Conservation (phyloP, 164 flowering plant species). For the Stephania japonica region DNA sequence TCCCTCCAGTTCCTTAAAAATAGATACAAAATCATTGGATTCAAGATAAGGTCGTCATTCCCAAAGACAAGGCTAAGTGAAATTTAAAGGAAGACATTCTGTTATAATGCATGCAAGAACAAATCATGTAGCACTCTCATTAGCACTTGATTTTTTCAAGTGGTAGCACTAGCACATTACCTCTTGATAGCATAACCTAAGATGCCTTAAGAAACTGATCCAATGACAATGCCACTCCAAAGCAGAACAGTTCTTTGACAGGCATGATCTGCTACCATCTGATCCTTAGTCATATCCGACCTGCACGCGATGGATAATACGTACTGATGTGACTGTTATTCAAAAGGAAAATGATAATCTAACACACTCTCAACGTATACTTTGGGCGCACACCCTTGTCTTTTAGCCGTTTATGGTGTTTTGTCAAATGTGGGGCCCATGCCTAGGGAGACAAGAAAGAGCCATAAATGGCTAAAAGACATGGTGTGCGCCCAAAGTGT, state of each 20-base stretch:
- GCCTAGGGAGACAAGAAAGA: no score
- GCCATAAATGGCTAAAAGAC: no score
- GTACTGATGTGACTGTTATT: no score
- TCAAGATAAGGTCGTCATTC: not conserved
- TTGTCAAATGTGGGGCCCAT: no score
- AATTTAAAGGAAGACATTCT: no score
- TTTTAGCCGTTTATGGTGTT: no score
- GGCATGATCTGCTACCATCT: constrained; percentile 55
- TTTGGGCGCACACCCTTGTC: no score
- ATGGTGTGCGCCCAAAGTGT: no score
- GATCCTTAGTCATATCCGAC: constrained; percentile 62
- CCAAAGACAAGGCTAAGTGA: not conserved
- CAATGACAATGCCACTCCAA: constrained; percentile 61
- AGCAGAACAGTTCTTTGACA: constrained; percentile 40
- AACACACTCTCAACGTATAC: no score
- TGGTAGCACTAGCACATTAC: constrained; percentile 25
- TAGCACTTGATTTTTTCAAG: not conserved
- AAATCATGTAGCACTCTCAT: not conserved
- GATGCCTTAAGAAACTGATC: constrained; percentile 58
- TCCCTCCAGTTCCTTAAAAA: not conserved
- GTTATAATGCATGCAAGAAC: no score
- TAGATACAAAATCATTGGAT: not conserved
- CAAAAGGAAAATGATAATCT: no score
- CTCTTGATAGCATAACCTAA: constrained; percentile 68
- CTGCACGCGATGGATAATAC: constrained; percentile 33